Evolutionary conservation across 2,329 filamentous ascomycete genomes (phyloP).

Genomic region (Microdochium trichocladiopsis): DNA sequence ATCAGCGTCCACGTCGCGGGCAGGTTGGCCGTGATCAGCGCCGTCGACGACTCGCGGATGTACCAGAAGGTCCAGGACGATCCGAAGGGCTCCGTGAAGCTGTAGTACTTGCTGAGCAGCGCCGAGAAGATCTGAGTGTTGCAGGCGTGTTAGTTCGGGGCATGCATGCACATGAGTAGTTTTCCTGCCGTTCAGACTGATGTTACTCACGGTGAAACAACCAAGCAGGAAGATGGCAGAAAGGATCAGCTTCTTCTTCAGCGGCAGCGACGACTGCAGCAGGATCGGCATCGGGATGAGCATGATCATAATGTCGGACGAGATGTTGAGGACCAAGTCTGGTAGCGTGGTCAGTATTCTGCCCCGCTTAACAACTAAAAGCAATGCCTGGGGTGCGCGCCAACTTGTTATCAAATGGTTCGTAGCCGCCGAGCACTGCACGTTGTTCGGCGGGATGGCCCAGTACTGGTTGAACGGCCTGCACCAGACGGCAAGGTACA

Average conservation of each 20-base stretch:
- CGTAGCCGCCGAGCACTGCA: slow-evolving; percentile 50
- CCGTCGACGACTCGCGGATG: slow-evolving; percentile 36
- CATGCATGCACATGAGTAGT: no score
- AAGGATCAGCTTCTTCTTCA: slow-evolving; percentile 46
- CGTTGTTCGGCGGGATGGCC: slow-evolving; percentile 44
- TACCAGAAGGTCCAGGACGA: slow-evolving; percentile 35
- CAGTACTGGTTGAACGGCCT: slow-evolving; percentile 49
- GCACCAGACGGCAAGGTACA: slow-evolving; percentile 46
- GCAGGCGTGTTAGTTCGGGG: no score
- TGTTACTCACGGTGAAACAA: slow-evolving; percentile 37
- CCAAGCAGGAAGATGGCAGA: slow-evolving; percentile 36
- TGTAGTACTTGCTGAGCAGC: slow-evolving; percentile 39
- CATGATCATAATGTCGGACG: slow-evolving; percentile 53
- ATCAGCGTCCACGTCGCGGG: slow-evolving; percentile 34
- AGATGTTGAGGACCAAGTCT: slow-evolving; percentile 45
- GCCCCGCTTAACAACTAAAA: no score
- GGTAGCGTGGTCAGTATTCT: not conserved
- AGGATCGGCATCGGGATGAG: slow-evolving; percentile 48
- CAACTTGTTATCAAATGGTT: slow-evolving; percentile 53
- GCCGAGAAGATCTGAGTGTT: slow-evolving; percentile 40
- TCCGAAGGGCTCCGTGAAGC: slow-evolving; percentile 30
- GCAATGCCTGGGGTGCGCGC: no score
- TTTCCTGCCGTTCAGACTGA: no score
- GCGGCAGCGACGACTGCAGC: slow-evolving; percentile 37
- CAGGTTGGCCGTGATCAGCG: slow-evolving; percentile 34